A percentile compares a stretch with the other conserved stretches of the same genome.
These are phyloP conservation scores for Immersiella caudata DNA, from an alignment of 495 filamentous ascomycete species.

Conservation along the genomic window DNA sequence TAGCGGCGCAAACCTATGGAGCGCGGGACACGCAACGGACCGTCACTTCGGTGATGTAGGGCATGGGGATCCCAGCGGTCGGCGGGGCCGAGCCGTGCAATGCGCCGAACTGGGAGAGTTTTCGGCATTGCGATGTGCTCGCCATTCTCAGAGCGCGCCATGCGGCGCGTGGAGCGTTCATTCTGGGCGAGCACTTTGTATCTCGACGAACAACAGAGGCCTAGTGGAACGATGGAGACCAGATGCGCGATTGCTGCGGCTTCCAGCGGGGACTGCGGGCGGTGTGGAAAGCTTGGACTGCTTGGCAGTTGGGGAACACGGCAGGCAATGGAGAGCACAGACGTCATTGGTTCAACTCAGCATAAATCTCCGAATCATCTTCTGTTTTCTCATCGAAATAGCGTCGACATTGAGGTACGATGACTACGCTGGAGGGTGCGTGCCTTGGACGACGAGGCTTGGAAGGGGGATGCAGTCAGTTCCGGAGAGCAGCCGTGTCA, in stretches of 20 bases:
- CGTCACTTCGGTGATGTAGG: conserved; percentile 77
- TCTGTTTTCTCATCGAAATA: neutral
- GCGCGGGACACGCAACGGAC: conserved; percentile 54
- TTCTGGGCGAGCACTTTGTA: conserved; percentile 20
- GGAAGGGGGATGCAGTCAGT: neutral
- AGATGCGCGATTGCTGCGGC: neutral
- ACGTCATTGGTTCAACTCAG: neutral
- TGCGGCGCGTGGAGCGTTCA: conserved; percentile 40
- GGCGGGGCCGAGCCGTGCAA: conserved; percentile 40
- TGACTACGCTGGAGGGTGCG: neutral
- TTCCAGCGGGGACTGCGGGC: neutral
- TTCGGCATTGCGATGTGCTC: conserved; percentile 35
- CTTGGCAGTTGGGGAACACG: neutral
- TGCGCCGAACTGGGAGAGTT: conserved; percentile 43
- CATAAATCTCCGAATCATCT: neutral
- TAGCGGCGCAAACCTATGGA: conserved; percentile 6
- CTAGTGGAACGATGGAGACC: neutral
- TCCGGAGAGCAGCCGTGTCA: neutral
- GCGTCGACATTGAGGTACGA: neutral
- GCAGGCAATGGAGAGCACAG: neutral
- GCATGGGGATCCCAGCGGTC: conserved; percentile 65
- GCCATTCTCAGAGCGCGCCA: conserved; percentile 36
- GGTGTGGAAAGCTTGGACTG: neutral
- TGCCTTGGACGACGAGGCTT: neutral
- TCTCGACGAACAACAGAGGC: neutral